Evolutionary conservation across 176 grass and related monocot genomes (phyloP), one percentile per base, ranked within the genome.

Genomic region (Musa acuminata): DNA sequence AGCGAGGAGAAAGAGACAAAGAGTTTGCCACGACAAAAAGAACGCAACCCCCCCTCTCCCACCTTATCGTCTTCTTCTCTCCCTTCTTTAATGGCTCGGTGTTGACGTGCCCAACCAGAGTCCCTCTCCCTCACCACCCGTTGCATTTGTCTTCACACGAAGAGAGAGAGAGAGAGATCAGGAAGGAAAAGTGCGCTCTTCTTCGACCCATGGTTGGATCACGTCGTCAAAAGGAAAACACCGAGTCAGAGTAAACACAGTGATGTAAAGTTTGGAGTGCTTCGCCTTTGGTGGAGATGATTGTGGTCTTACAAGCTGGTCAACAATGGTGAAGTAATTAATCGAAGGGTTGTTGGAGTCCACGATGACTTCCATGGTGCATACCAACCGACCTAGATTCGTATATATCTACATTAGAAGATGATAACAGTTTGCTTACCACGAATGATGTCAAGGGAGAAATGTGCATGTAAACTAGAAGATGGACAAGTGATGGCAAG

Each of bases 101-200:
- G 26, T n/a, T 51, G 67, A 70, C 67, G 67, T 70, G 67, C 16
- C 67, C 67, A 70, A 51, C 67, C 19, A 70, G 20, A 67, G 43
- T 50, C 16, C 67, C 17, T n/a, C 57, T n/a, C 57, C 17, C 14
- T 70, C 29, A 8, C 17, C 8, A 43, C 35, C 48, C 21, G 1
- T 70, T 22, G 2, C 25, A 0, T 20, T 70, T 70, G 66, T 70
- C 35, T 70, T 43, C 51, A 21, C 35, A 1, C 13, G 43, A 19
- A 50, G 67, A 70, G 51, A 70, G 7, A 1, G 35, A 50, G 51
- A 70, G 7, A 1, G 35, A 20, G 19, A 48, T 16, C 19, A 21
- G 49, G 1, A 0, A 8, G 11, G 19, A 43, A 16, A 43, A 70
- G 43, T 51, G 55, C 26, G 43, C 50, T 26, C 64, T n/a, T 48